These are phyloP conservation scores for Cryptococcus sp. DNA, from an alignment of 1,284 basidiomycete species.

Conservation along the genomic window DNA sequence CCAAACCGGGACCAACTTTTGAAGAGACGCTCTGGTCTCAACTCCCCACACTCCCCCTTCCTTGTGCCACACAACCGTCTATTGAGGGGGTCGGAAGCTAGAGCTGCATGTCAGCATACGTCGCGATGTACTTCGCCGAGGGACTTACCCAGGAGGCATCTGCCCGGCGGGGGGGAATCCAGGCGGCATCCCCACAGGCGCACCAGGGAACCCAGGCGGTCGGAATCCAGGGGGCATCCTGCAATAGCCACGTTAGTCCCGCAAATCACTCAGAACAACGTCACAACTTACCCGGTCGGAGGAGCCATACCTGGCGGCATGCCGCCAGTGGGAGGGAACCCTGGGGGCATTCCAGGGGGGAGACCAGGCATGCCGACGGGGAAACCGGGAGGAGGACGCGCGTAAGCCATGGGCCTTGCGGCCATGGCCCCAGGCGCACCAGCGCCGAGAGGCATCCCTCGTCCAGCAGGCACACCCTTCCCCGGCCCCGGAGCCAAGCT, in stretches of 20 bases:
- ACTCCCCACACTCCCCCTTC: too few relatives aligned
- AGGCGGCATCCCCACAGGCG: constrained; percentile 54
- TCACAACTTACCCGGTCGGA: constrained; percentile 27
- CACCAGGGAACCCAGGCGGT: constrained; percentile 68
- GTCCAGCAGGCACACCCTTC: constrained; percentile 88
- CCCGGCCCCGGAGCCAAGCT: constrained; percentile 73
- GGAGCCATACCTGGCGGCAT: constrained; percentile 42
- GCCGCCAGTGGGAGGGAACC: constrained; percentile 41
- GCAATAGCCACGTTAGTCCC: neutral
- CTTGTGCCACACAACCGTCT: neutral
- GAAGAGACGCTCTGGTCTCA: too few relatives aligned
- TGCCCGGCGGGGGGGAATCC: constrained; percentile 61
- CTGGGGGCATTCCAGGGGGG: constrained; percentile 51
- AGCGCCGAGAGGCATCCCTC: constrained; percentile 94
- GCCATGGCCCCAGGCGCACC: constrained; percentile 68
- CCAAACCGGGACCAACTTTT: too few relatives aligned
- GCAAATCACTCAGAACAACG: neutral
- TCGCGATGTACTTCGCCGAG: neutral
- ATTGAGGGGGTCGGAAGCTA: constrained; percentile 37
- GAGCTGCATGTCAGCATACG: neutral
- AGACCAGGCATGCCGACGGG: constrained; percentile 68
- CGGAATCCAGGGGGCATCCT: constrained; percentile 71
- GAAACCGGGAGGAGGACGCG: constrained; percentile 54
- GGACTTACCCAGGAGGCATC: constrained; percentile 73
- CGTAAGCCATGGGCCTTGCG: constrained; percentile 78